Base-by-base conservation (phyloP, 805 yeast species). In the Lachancea meyersii region DNA sequence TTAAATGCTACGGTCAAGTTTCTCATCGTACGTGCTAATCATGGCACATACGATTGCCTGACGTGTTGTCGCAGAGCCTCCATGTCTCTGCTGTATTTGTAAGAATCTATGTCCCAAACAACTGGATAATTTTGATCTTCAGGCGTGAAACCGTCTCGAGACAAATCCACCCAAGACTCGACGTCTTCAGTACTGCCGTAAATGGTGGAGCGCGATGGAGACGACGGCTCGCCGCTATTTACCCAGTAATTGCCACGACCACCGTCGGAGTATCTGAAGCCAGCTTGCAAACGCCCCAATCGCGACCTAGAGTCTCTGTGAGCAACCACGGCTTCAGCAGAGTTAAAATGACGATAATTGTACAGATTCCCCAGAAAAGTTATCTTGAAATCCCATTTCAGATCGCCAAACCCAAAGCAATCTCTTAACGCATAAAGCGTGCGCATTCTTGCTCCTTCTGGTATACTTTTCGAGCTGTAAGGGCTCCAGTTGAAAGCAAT, bases 191-290 rank as follows among this genome's bases (percentile, higher is more conserved):
- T 32, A 21, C 47, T 41, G 14, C 44, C 51, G 30, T 41, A 47
- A 8, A 31, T 30, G 16, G 32, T 16, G 26, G 40, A 26, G 3
- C 22, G 14, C n/a, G 23, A 18, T 20, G 30, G 28, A 19, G 49
- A 33, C n/a, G 38, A 14, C 9, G 35, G 22, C 1, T 38, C 39
- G 9, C 38, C 38, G n/a, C 23, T 31, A 10, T 59, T 61, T 2
- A 89, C 66, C 97, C 97, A 93, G 61, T 88, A 88, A 51, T 83
- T 86, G 10, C 77, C 77, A 36, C 76, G 73, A 0, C 97, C 97
- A 32, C 85, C 83, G 39, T 79, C 75, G 22, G 79, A 77, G 60
- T 86, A 87, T 34, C 99, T 64, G 43, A 89, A 61, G 0, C 99
- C 99, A 46, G 86, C 83, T 47, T 80, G 79, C 40, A 91, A 75